Evolutionary conservation across 805 yeast species (phyloP), one percentile per base, ranked within the genome.

Genomic region (Hanseniaspora lachancei): DNA sequence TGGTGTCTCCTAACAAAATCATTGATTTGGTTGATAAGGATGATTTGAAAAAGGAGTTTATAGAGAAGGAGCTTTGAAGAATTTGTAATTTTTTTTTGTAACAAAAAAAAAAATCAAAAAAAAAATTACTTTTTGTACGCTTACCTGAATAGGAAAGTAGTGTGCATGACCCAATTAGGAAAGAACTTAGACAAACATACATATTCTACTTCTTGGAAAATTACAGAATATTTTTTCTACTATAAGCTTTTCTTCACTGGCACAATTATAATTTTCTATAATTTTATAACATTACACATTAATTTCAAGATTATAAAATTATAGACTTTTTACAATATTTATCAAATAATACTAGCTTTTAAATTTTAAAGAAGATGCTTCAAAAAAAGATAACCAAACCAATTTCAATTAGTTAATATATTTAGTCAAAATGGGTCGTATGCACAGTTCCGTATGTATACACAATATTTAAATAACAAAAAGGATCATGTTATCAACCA

Each of bases 381-480:
- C 5, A 2, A 5, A 29, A 29, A 6, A 5, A 29, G 47, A 47
- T 24, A 46, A 55, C 55, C 58, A 50, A 39, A 46, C 50, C 55
- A 34, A 38, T 8, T 39, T 21, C 36, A 56, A 58, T 60, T 60
- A 62, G 39, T 53, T 46, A 34, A 43, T 70, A 66, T 68, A 72
- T 74, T 68, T 74, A 73, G 70, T 77, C 82, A 86, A 80, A 75
- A 91, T 91, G 98, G 98, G 95, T 89, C 96, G 98, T 81, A 83
- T 91, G 89, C 97, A 91, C 88, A 86, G 96, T 79, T 78, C 86
- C 76, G 95, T 86, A 85, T 80, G 95, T 85, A 75, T 61, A 58
- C 57, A 34, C 18, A 13, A 40, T 23, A 29, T 13, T n/a, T 24
- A 24, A 49, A 39, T n/a, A 20, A 48, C 16, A n/a, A 44, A 51